These are phyloP conservation scores for Diaporthe caulivora DNA, from an alignment of 2,329 filamentous ascomycete species.

Conservation along the genomic window DNA sequence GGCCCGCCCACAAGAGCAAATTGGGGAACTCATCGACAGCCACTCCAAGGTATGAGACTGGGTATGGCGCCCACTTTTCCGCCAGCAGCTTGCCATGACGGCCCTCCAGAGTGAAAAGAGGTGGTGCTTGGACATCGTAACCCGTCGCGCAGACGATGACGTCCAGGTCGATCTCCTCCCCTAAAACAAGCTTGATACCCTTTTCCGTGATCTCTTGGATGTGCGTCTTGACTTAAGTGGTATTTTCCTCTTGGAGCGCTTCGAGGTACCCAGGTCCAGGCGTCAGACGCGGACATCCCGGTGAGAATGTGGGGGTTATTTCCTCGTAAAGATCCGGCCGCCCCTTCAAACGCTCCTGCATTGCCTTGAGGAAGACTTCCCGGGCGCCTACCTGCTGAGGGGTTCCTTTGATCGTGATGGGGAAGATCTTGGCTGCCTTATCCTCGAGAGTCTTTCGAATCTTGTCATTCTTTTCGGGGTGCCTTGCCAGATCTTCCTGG, in stretches of 20 bases:
- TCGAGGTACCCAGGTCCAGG: background rate
- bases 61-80: background rate
- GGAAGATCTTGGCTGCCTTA: background rate
- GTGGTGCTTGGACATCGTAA: background rate
- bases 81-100: background rate
- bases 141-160: background rate
- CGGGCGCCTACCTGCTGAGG: background rate
- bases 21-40: background rate
- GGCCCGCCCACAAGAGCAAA: background rate
- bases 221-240: background rate
- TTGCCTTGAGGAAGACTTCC: background rate
- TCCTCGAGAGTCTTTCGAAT: background rate
- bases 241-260: background rate
- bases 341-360: background rate
- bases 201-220: background rate
- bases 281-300: background rate
- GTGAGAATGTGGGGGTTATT: background rate
- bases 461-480: constrained; percentile 1
- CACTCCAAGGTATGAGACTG: background rate
- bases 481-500: background rate
- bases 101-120: background rate
- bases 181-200: background rate
- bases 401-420: background rate
- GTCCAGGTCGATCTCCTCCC: background rate
- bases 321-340: background rate